A percentile compares a stretch with the other conserved stretches of the same genome.
These are phyloP conservation scores for Juglanconis sp. DNA, from an alignment of 2,329 filamentous ascomycete genomes.

Conservation along the genomic window DNA sequence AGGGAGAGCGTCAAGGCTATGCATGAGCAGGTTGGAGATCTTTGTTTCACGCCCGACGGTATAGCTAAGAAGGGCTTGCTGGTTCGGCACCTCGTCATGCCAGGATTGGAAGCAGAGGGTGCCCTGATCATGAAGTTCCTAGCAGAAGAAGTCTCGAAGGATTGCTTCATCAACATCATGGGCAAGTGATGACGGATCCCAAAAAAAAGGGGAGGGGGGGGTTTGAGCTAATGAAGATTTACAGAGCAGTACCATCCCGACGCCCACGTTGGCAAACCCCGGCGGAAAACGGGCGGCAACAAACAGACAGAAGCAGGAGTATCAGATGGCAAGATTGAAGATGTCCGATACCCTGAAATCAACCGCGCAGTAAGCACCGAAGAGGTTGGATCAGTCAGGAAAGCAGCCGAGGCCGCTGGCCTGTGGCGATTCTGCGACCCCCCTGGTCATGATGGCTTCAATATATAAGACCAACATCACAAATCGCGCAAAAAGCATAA, in stretches of 20 bases:
- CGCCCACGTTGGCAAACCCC: constrained; percentile 73
- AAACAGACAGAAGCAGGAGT: constrained; percentile 27
- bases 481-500: not conserved
- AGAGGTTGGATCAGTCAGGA: constrained; percentile 64
- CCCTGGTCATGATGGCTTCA: constrained; percentile 49
- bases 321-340: constrained; percentile 29
- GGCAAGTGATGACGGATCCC: not conserved
- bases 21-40: constrained; percentile 77
- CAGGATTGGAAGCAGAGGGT: constrained; percentile 71
- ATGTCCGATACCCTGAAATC: constrained; percentile 71
- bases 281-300: constrained; percentile 34
- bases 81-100: constrained; percentile 81
- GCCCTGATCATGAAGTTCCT: constrained; percentile 73
- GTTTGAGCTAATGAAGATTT: not conserved
- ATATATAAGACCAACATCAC: constrained; percentile 33
- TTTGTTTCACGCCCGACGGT: constrained; percentile 78
- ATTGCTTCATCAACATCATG: constrained; percentile 84
- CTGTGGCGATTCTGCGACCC: constrained; percentile 77
- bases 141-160: constrained; percentile 66
- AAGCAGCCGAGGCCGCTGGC: constrained; percentile 67
- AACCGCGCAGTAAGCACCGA: constrained; percentile 65
- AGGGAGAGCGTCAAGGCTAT: constrained; percentile 76
- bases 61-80: constrained; percentile 76
- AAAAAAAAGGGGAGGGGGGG: too few relatives aligned
- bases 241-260: constrained; percentile 75